Conservation (phyloP, 805 yeast species). For the Metschnikowia lunata region DNA sequence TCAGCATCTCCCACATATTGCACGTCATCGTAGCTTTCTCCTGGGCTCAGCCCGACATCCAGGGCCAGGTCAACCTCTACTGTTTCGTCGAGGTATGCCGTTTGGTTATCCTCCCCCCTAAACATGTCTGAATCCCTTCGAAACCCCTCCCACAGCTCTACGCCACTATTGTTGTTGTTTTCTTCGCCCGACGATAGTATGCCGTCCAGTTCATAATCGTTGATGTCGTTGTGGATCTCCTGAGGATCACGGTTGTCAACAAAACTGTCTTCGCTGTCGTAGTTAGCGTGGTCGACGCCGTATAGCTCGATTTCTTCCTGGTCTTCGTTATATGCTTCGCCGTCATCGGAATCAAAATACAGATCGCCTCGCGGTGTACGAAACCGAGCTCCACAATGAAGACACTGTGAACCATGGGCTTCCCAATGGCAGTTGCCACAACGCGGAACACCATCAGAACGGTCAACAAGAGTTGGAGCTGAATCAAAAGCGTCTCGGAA, state of each 20-base stretch:
- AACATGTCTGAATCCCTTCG: slow-evolving; percentile 6
- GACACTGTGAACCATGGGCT: slow-evolving; percentile 60
- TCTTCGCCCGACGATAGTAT: slow-evolving; percentile 14
- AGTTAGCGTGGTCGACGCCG: slow-evolving; percentile 13
- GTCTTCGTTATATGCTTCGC: slow-evolving; percentile 33
- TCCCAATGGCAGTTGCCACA: slow-evolving; percentile 83
- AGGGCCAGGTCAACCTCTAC: slow-evolving; percentile 1
- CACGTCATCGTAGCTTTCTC: not conserved
- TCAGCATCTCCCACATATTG: not conserved
- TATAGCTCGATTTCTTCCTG: slow-evolving; percentile 23
- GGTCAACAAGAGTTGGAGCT: slow-evolving; percentile 52
- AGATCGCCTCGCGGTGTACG: slow-evolving; percentile 29
- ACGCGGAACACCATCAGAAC: slow-evolving; percentile 67
- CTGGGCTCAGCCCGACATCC: not conserved
- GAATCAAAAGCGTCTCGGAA: slow-evolving; percentile 50
- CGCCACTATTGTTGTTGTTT: not conserved
- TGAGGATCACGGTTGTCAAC: slow-evolving; percentile 16
- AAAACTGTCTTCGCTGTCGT: slow-evolving; percentile 19
- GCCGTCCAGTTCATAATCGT: slow-evolving; percentile 13
- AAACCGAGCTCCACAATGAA: slow-evolving; percentile 61
- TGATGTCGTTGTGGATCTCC: slow-evolving; percentile 21
- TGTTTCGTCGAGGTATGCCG: not conserved
- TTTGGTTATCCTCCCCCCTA: slow-evolving; percentile 1
- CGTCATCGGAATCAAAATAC: slow-evolving; percentile 35
- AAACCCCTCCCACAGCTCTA: slow-evolving; percentile 11